A percentile compares a stretch with the other conserved stretches of the same genome.
Conservation (phyloP, 352 stramenopile genomes). For the Phytophthora boehmeriae region DNA sequence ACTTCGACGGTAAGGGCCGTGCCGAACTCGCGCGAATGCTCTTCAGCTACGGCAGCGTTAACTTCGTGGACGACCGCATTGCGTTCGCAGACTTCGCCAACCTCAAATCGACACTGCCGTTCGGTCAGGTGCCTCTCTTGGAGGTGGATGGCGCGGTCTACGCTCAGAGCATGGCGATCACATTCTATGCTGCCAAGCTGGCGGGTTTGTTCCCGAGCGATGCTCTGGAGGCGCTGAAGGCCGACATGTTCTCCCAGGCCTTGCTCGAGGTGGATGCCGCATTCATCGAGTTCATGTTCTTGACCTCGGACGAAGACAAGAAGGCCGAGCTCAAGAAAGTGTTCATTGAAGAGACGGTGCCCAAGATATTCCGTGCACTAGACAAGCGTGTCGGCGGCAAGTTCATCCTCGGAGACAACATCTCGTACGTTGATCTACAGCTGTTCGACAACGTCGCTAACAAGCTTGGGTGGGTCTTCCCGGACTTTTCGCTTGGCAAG, state of each 20-base stretch:
- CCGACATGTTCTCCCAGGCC: constrained; percentile 36
- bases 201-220: constrained; percentile 39
- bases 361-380: too few species aligned
- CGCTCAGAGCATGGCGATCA: constrained; percentile 49
- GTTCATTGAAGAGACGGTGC: too few species aligned
- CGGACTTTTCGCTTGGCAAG: too few species aligned
- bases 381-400: too few species aligned
- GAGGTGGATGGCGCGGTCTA: constrained; percentile 39
- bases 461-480: too few species aligned
- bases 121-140: constrained; percentile 47
- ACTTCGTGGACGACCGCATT: constrained; percentile 46
- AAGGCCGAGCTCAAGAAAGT: constrained; percentile 50
- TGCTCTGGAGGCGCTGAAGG: constrained; percentile 29
- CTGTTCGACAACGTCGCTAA: too few species aligned
- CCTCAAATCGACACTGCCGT: constrained; percentile 42
- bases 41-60: constrained; percentile 42
- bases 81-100: constrained; percentile 26
- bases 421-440: too few species aligned
- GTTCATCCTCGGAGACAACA: too few species aligned
- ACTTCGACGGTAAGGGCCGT: constrained; percentile 57
- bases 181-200: constrained; percentile 49
- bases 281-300: constrained; percentile 31
- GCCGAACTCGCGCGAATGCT: constrained; percentile 57
- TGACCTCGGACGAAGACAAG: constrained; percentile 37
- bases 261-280: constrained; percentile 17